Evolutionary conservation across 495 filamentous ascomycete species (phyloP).

Genomic region (Podospora conica): DNA sequence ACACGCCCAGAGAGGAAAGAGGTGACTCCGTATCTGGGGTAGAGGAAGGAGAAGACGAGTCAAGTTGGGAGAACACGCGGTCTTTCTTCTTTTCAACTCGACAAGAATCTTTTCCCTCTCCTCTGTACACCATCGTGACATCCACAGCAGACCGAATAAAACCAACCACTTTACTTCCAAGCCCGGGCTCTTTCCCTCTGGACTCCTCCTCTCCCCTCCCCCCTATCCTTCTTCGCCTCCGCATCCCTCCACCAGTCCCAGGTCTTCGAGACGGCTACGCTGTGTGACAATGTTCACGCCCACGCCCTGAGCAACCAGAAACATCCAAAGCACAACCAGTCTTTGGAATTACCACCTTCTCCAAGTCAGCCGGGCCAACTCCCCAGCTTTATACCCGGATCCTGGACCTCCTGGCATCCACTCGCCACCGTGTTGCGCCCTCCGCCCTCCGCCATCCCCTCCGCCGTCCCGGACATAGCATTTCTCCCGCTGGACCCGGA

Average conservation of each 20-base stretch:
- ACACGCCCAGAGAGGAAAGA: neutral
- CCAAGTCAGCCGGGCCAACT: neutral
- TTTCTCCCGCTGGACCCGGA: neutral
- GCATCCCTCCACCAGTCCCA: neutral
- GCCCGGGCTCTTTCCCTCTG: neutral
- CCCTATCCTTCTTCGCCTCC: too few relatives aligned
- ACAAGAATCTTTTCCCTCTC: neutral
- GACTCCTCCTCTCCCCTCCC: neutral
- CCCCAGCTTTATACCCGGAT: neutral
- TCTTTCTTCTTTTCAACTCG: slow-evolving; percentile 1
- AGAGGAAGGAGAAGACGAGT: slow-evolving; percentile 18
- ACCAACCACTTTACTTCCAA: neutral
- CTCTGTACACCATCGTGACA: neutral
- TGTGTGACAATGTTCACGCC: neutral
- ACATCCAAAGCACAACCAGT: neutral
- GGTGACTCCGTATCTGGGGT: slow-evolving; percentile 16
- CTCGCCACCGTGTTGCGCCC: neutral
- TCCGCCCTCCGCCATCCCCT: slow-evolving; percentile 7
- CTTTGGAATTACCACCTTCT: neutral
- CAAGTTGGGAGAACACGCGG: slow-evolving; percentile 19
- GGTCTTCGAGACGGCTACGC: neutral
- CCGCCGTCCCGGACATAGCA: neutral
- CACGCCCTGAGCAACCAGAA: neutral
- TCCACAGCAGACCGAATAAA: neutral
- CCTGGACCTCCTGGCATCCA: neutral